A percentile compares a stretch with the other conserved stretches of the same genome.
Conservation (phyloP, 495 filamentous ascomycete genomes). For the Neurospora sp. region DNA sequence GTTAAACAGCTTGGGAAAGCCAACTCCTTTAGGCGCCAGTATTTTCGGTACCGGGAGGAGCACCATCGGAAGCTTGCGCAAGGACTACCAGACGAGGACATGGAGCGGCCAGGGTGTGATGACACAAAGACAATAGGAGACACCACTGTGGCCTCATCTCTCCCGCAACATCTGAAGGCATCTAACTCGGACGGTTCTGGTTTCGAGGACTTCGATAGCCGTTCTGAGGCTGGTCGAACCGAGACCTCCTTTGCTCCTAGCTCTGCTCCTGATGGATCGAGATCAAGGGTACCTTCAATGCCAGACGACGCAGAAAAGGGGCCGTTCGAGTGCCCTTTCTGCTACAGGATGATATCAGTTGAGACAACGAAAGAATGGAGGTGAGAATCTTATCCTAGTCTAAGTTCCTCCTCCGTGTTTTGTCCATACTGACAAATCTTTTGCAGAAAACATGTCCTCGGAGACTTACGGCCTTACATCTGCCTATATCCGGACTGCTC, state of each 20-base stretch:
- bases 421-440: too few species aligned
- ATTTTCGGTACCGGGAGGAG: conserved; percentile 30
- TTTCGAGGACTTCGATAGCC: conserved; percentile 1
- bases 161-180: conserved; percentile 2
- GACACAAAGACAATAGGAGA: neutral
- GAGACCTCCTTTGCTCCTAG: conserved; percentile 10
- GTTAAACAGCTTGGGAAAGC: conserved; percentile 29
- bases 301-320: conserved; percentile 6
- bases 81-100: conserved; percentile 4
- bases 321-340: conserved; percentile 29
- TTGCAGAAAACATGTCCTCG: conserved; percentile 21
- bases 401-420: too few species aligned
- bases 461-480: conserved; percentile 23
- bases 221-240: conserved; percentile 10
- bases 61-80: conserved; percentile 28
- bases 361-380: conserved; percentile 22
- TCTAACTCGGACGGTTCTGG: neutral
- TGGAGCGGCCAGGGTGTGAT: neutral
- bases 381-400: conserved; percentile 4
- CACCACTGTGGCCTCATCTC: conserved; percentile 11
- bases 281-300: conserved; percentile 8
- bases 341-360: conserved; percentile 20
- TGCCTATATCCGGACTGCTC: conserved; percentile 13
- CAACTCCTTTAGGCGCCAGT: conserved; percentile 30
- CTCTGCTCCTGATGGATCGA: neutral